Percentiles rank a stretch among this genome's conserved stretches.
These are phyloP conservation scores for Ciborinia camelliae DNA, from an alignment of 2,329 filamentous ascomycete genomes.

Conservation along the genomic window DNA sequence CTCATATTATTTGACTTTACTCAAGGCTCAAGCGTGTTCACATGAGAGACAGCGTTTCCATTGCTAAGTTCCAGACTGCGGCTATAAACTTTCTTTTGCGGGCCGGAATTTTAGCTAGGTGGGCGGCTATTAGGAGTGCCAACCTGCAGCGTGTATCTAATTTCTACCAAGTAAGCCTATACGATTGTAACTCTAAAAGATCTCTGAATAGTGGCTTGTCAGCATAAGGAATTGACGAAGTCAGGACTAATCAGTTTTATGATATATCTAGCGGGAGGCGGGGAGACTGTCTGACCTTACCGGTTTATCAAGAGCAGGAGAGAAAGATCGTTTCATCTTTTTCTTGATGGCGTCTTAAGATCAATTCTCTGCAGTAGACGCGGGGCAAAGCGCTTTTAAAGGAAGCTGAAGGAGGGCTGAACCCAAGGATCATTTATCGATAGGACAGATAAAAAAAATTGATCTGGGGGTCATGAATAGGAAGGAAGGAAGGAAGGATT, in stretches of 20 bases:
- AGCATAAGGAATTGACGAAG: constrained; percentile 1
- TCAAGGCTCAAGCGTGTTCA: not conserved
- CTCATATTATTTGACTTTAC: constrained; percentile 9
- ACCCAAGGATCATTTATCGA: constrained; percentile 17
- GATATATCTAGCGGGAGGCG: constrained; percentile 4
- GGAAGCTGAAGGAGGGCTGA: constrained; percentile 15
- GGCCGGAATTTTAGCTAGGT: not conserved
- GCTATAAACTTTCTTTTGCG: constrained; percentile 5
- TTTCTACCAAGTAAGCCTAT: constrained; percentile 5
- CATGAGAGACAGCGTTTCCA: constrained; percentile 5
- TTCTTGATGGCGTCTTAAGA: constrained; percentile 7
- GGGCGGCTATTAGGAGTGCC: not conserved
- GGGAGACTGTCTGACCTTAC: constrained; percentile 12
- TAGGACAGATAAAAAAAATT: not conserved
- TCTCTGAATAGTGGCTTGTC: constrained; percentile 3
- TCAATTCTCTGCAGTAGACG: constrained; percentile 15
- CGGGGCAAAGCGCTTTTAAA: constrained; percentile 18
- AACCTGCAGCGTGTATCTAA: not conserved
- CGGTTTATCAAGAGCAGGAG: not conserved
- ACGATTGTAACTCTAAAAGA: not conserved
- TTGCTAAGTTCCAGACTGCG: not conserved
- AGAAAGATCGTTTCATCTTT: constrained; percentile 14
- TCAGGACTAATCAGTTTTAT: not conserved
- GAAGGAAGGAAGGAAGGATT: constrained; percentile 12
- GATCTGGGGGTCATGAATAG: constrained; percentile 4